These are phyloP conservation scores for Candida tammaniensis DNA, from an alignment of 805 yeast species.

Conservation along the genomic window DNA sequence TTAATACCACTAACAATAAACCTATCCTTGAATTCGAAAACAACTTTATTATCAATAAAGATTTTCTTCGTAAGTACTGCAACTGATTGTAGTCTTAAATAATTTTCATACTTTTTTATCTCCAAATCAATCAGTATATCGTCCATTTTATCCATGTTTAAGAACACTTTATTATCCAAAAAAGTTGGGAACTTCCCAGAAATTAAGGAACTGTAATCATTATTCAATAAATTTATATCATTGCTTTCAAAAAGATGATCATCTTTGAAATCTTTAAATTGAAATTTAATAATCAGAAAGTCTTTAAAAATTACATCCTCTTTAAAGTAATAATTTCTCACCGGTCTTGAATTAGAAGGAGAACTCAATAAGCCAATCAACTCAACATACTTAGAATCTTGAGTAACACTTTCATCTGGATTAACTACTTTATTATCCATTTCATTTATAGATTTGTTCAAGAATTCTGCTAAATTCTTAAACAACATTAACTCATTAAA, in stretches of 20 bases:
- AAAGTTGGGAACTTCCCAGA: slow-evolving; percentile 13
- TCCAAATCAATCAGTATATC: slow-evolving; percentile 3
- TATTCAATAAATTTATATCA: slow-evolving; percentile 21
- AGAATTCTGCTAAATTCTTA: slow-evolving; percentile 12
- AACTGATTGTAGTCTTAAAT: slow-evolving; percentile 25
- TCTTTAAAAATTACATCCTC: slow-evolving; percentile 68
- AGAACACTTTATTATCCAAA: slow-evolving; percentile 8
- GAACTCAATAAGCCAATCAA: slow-evolving; percentile 10
- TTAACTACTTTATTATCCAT: neutral
- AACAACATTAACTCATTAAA: slow-evolving; percentile 13
- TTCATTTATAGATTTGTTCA: slow-evolving; percentile 15
- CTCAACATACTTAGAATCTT: slow-evolving; percentile 5
- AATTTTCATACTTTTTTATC: slow-evolving; percentile 23
- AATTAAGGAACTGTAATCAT: slow-evolving; percentile 17
- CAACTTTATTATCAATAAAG: slow-evolving; percentile 4
- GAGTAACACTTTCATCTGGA: slow-evolving; percentile 1
- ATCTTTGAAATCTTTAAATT: slow-evolving; percentile 63
- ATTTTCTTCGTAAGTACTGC: slow-evolving; percentile 13
- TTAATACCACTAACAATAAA: neutral
- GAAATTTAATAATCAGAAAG: slow-evolving; percentile 52
- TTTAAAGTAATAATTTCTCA: slow-evolving; percentile 51
- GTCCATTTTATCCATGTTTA: neutral
- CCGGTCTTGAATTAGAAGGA: slow-evolving; percentile 33
- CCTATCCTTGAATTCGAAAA: slow-evolving; percentile 2
- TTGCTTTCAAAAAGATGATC: slow-evolving; percentile 34